Evolutionary conservation across 495 filamentous ascomycete genomes (phyloP), one percentile per base, ranked within the genome.

Genomic region (Penicillium canescens): DNA sequence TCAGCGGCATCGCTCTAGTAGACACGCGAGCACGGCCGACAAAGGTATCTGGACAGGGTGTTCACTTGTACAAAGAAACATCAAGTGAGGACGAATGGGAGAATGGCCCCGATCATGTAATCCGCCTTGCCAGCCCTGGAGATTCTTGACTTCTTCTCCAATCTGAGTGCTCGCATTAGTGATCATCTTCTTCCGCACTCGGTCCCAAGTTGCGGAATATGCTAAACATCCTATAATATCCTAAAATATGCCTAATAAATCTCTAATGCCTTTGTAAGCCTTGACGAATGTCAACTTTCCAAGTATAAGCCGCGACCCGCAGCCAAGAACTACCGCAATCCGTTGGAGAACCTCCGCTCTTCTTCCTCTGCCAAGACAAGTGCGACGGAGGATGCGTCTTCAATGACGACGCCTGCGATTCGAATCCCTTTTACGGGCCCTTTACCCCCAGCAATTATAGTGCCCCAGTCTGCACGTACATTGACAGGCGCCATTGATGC

Each of bases 381-480:
- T 31, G n/a, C 46, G 20, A 20, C 37, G 37, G 51, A 66, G 44
- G 56, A 68, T 70, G 66, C 52, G 59, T 61, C 56, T 57, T 70
- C 64, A 66, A 87, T 87, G 86, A 79, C 79, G 65, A 84, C 79
- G 63, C 76, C 86, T 55, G 79, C 88, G 28, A 86, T 96, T 76
- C 82, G 93, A 63, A 95, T 98, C 62, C 94, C 94, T 56, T 98
- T 91, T 65, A 96, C 90, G 52, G 83, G 86, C 42, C 85, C 88
- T 23, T 76, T 98, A 42, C 89, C 93, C n/a, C 77, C 86, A 11
- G 86, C 93, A 4, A 78, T 76, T 37, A 89, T 92, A 67, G 76
- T 89, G 42, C 94, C 94, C 0, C 59, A 72, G 28, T 83, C 77
- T 46, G 91, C 93, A 20, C 75, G 70, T 34, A 87, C 90, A 2